These are phyloP conservation scores for Malbranchea cinnamomea DNA, from an alignment of 2,329 filamentous ascomycete species.

Conservation along the genomic window DNA sequence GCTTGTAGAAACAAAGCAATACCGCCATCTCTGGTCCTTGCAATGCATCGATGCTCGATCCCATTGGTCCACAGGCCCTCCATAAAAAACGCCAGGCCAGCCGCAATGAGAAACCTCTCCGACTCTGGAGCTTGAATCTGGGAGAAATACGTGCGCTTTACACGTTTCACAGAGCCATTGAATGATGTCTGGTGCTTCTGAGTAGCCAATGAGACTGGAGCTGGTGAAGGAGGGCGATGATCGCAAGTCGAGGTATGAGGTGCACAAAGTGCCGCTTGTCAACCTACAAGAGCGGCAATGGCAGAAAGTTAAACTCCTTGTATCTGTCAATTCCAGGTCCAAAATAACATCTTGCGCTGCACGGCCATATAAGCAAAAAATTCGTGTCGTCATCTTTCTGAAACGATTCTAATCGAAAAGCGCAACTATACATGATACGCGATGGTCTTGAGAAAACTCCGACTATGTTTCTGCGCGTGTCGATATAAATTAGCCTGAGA, in stretches of 20 bases:
- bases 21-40: too few relatives aligned
- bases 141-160: too few relatives aligned
- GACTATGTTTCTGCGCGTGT: too few relatives aligned
- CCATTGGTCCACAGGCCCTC: too few relatives aligned
- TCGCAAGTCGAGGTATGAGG: conserved; percentile 30
- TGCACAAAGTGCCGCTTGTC: conserved; percentile 32
- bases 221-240: conserved; percentile 17
- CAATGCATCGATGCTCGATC: too few relatives aligned
- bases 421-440: not conserved
- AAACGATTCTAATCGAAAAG: not conserved
- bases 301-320: conserved; percentile 27
- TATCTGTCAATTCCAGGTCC: conserved; percentile 10
- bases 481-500: too few relatives aligned
- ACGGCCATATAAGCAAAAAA: conserved; percentile 19
- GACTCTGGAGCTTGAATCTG: too few relatives aligned
- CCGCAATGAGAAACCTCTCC: too few relatives aligned
- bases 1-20: too few relatives aligned
- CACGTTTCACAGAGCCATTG: too few relatives aligned
- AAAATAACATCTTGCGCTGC: conserved; percentile 15
- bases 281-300: conserved; percentile 38
- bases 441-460: not conserved
- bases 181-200: conserved; percentile 26
- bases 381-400: conserved; percentile 7
- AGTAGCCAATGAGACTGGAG: conserved; percentile 27
- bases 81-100: too few relatives aligned